Evolutionary conservation across 305 asterid genomes (phyloP).

Genomic region (Fraxinus sp.): DNA sequence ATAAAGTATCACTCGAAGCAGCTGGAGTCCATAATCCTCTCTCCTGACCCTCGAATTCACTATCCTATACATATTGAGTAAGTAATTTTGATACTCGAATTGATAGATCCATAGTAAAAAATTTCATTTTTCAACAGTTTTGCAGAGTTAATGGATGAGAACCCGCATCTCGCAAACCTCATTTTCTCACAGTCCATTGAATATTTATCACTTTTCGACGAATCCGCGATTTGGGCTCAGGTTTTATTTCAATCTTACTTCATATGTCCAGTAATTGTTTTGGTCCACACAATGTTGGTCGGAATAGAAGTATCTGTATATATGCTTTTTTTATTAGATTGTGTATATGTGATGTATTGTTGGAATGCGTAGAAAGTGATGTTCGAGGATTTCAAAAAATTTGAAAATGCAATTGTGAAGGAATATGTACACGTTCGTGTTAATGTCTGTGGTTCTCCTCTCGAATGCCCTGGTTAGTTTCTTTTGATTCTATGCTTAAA

Average conservation of each 20-base stretch:
- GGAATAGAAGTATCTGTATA: background rate
- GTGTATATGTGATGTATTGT: conserved; percentile 15
- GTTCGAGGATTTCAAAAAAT: conserved; percentile 51
- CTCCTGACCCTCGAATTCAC: conserved; percentile 83
- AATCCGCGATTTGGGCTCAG: conserved; percentile 90
- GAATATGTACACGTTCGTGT: conserved; percentile 68
- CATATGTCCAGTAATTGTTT: conserved; percentile 1
- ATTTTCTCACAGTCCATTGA: conserved; percentile 72
- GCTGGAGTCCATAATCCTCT: conserved; percentile 55
- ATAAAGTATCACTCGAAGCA: conserved; percentile 51
- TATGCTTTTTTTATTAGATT: background rate
- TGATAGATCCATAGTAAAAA: background rate
- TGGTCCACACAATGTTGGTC: background rate
- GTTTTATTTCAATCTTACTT: conserved; percentile 31
- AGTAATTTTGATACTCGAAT: conserved; percentile 22
- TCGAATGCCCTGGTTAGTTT: conserved; percentile 81
- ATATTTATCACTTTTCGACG: conserved; percentile 59
- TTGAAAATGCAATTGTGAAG: conserved; percentile 69
- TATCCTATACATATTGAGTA: conserved; percentile 75
- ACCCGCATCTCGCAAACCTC: conserved; percentile 66
- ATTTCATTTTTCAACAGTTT: conserved; percentile 39
- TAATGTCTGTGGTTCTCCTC: conserved; percentile 85
- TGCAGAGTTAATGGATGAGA: conserved; percentile 76
- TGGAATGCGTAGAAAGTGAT: conserved; percentile 55
- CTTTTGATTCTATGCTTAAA: conserved; percentile 12